Evolutionary conservation across 257 asterid genomes (phyloP).

Genomic region (Rubia yunnanensis): DNA sequence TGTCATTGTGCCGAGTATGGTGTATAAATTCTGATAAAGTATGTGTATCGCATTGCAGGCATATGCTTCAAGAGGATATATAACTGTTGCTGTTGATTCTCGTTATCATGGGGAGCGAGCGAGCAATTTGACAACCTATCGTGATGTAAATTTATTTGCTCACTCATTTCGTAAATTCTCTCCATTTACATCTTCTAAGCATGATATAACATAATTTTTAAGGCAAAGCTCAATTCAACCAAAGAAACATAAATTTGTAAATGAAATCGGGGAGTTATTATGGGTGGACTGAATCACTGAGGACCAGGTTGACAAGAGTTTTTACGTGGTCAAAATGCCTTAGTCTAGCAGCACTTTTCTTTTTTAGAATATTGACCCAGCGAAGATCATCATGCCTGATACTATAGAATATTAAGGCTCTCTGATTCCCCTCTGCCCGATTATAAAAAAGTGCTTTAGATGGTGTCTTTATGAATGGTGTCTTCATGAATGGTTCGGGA

Average conservation of each 20-base stretch:
- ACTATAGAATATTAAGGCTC: too few relatives aligned
- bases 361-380: background rate
- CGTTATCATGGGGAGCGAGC: slow-evolving; percentile 98
- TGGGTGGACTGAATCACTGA: background rate
- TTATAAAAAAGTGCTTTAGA: background rate
- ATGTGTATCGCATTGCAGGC: slow-evolving; percentile 41
- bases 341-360: background rate
- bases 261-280: background rate
- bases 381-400: background rate
- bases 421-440: background rate
- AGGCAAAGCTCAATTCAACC: background rate
- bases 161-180: background rate
- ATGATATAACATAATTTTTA: background rate
- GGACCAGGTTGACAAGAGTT: background rate
- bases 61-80: slow-evolving; percentile 83
- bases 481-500: background rate
- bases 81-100: slow-evolving; percentile 84
- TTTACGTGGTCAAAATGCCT: background rate
- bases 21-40: slow-evolving; percentile 8
- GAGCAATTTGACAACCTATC: slow-evolving; percentile 59
- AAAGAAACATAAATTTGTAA: background rate
- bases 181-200: background rate
- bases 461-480: background rate
- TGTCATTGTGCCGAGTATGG: slow-evolving; percentile 2
- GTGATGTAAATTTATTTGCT: slow-evolving; percentile 41